These are phyloP conservation scores for Apophysomyces elegans DNA, from an alignment of 371 early-diverging fungal genomes.

Conservation along the genomic window DNA sequence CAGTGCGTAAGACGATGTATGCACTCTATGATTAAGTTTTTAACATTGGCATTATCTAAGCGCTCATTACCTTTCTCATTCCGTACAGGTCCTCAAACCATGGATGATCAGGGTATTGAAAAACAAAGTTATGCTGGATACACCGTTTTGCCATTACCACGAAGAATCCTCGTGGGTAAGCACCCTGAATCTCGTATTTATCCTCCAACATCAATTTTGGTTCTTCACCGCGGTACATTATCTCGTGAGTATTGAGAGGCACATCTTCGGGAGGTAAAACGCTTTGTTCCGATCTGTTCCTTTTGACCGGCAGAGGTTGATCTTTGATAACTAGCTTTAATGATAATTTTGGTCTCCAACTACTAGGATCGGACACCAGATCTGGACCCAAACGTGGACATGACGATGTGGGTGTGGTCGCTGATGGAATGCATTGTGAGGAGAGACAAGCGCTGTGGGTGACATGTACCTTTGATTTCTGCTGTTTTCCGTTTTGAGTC, in stretches of 20 bases:
- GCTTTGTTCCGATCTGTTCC: conserved; percentile 1
- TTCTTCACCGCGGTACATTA: conserved; percentile 39
- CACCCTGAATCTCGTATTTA: conserved; percentile 56
- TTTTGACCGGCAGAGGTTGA: conserved; percentile 16
- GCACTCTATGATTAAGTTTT: conserved; percentile 43
- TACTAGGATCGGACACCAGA: conserved; percentile 13
- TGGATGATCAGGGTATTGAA: conserved; percentile 62
- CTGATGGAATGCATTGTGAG: background rate
- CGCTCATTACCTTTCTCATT: conserved; percentile 39
- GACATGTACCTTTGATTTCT: background rate
- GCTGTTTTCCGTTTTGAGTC: background rate
- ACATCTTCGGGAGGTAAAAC: conserved; percentile 7
- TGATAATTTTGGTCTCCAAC: conserved; percentile 35
- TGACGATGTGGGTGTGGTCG: background rate
- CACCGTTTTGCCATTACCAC: conserved; percentile 58
- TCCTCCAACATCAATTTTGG: conserved; percentile 57
- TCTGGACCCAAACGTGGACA: conserved; percentile 15
- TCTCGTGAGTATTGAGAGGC: conserved; percentile 31
- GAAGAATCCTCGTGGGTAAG: conserved; percentile 68
- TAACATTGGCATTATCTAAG: no score
- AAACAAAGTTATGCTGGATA: conserved; percentile 64
- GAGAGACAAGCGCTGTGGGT: no score
- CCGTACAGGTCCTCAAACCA: conserved; percentile 57
- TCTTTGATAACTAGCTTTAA: conserved; percentile 29
- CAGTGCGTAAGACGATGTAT: conserved; percentile 52